phyloP scores from a whole-genome alignment of 2,329 filamentous ascomycete species.

The Fusarium circinatum region DNA sequence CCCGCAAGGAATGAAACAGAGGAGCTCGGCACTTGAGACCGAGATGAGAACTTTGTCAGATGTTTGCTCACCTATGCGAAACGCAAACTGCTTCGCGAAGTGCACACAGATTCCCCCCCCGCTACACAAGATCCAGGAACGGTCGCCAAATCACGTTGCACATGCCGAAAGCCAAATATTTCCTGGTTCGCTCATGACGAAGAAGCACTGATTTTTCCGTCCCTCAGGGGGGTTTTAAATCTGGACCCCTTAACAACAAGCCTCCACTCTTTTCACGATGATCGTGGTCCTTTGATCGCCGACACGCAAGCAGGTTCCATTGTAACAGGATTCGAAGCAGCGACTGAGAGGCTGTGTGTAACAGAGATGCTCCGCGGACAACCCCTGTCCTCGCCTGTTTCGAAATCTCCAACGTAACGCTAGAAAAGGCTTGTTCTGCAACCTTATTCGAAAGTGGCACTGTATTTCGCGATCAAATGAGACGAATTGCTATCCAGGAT shows the following conservation, averaged over 20 bases:
- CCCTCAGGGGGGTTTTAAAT: conserved; percentile 13
- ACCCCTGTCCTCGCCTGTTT: conserved; percentile 26
- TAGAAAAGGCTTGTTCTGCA: conserved; percentile 34
- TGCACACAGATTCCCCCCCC: neutral
- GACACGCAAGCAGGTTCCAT: conserved; percentile 36
- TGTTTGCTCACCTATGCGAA: conserved; percentile 15
- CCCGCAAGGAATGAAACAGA: neutral
- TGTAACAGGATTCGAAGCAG: conserved; percentile 9
- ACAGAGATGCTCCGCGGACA: conserved; percentile 18
- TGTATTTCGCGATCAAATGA: conserved; percentile 18
- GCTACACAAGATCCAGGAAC: conserved; percentile 13
- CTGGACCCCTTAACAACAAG: conserved; percentile 8
- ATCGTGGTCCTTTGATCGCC: conserved; percentile 1
- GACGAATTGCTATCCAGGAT: conserved; percentile 13
- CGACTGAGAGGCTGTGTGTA: conserved; percentile 22
- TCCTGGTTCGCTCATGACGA: conserved; percentile 6
- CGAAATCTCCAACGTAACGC: conserved; percentile 22
- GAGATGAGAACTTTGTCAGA: neutral
- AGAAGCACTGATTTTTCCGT: neutral
- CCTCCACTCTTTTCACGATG: conserved; percentile 11
- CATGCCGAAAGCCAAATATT: conserved; percentile 18
- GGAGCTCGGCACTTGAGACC: conserved; percentile 14
- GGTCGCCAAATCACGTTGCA: neutral
- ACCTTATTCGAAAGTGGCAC: conserved; percentile 16
- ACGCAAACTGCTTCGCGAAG: conserved; percentile 18